A percentile compares a stretch with the other conserved stretches of the same genome.
Conservation (phyloP, 495 filamentous ascomycete genomes). For the Xylaria curta region DNA sequence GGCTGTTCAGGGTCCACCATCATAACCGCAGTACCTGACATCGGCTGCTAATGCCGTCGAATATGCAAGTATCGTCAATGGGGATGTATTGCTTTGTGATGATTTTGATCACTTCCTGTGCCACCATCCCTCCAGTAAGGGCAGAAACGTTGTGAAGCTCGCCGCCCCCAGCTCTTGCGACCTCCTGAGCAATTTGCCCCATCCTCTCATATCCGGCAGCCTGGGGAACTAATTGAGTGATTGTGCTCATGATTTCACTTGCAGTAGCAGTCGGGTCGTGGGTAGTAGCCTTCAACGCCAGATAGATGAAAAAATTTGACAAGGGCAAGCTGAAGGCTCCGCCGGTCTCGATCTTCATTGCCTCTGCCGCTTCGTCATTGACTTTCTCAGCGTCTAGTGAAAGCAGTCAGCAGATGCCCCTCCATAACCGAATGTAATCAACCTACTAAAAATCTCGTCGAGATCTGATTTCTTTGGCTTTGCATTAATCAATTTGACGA, state of each 20-base stretch:
- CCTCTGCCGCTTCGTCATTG: conserved; percentile 52
- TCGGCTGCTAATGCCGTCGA: conserved; percentile 85
- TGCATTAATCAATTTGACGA: conserved; percentile 81
- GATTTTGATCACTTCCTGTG: conserved; percentile 96
- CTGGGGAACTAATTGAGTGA: conserved; percentile 51
- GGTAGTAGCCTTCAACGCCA: conserved; percentile 70
- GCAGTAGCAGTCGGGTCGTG: conserved; percentile 52
- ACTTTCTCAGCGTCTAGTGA: conserved; percentile 40
- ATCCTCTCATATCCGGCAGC: conserved; percentile 53
- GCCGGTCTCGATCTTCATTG: conserved; percentile 41
- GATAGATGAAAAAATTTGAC: conserved; percentile 77
- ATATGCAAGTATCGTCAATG: conserved; percentile 90
- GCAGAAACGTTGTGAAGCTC: conserved; percentile 97
- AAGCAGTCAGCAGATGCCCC: conserved; percentile 24
- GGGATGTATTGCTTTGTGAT: conserved; percentile 96
- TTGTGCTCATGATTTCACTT: conserved; percentile 51
- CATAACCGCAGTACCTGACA: conserved; percentile 70
- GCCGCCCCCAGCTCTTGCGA: conserved; percentile 77
- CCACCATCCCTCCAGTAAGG: conserved; percentile 86
- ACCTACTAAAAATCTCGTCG: conserved; percentile 38
- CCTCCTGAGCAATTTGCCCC: conserved; percentile 64
- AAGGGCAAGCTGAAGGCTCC: conserved; percentile 49
- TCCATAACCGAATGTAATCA: conserved; percentile 14
- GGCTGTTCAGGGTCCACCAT: conserved; percentile 28
- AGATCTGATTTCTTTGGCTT: conserved; percentile 37